These are phyloP conservation scores for Daldinia childiae DNA, from an alignment of 495 filamentous ascomycete species.

Conservation along the genomic window DNA sequence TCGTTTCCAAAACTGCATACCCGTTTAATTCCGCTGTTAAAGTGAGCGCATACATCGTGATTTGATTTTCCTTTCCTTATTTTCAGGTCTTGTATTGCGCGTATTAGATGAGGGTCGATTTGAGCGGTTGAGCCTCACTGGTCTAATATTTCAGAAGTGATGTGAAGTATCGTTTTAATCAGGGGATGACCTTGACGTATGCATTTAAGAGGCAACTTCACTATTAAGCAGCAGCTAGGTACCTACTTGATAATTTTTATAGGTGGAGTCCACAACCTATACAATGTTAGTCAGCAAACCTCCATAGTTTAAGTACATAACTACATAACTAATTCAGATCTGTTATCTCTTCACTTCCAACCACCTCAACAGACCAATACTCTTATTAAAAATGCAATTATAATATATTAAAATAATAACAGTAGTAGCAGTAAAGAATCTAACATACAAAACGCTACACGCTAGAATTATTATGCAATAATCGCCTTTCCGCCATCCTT, in stretches of 20 bases:
- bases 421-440: neutral
- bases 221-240: too few relatives aligned
- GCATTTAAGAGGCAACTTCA: neutral
- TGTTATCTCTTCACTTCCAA: too few relatives aligned
- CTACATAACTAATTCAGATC: too few relatives aligned
- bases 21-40: constrained; percentile 83
- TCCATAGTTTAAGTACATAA: too few relatives aligned
- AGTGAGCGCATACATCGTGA: constrained; percentile 78
- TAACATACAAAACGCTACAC: constrained; percentile 24
- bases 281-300: too few relatives aligned
- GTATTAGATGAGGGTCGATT: constrained; percentile 2
- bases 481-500: constrained; percentile 13
- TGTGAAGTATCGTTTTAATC: neutral
- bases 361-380: too few relatives aligned
- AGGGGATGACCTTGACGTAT: neutral
- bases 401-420: constrained; percentile 4
- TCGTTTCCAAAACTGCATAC: constrained; percentile 45
- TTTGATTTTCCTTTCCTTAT: neutral
- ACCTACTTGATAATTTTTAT: too few relatives aligned
- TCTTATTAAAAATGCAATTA: neutral
- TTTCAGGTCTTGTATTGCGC: constrained; percentile 11
- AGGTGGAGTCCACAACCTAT: too few relatives aligned
- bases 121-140: constrained; percentile 17
- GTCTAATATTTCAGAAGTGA: constrained; percentile 11
- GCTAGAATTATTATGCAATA: constrained; percentile 26